Evolutionary conservation across 2,329 filamentous ascomycete genomes (phyloP).

Genomic region (Cladophialophora immunda): DNA sequence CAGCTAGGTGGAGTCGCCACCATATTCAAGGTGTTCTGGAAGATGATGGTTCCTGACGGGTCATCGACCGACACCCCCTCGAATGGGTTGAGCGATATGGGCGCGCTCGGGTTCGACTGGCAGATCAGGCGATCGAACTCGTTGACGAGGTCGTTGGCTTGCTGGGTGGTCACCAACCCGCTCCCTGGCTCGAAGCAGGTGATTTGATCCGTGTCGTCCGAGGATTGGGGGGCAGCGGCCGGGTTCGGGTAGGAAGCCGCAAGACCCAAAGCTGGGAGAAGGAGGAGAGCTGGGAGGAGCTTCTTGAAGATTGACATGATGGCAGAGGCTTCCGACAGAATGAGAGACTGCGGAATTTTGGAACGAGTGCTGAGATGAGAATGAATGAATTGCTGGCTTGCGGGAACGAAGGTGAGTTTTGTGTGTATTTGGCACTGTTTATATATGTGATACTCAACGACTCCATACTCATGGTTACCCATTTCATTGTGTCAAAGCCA

Average conservation of each 20-base stretch:
- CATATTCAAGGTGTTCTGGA: slow-evolving; percentile 20
- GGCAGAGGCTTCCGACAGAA: not conserved
- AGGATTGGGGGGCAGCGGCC: not conserved
- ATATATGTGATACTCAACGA: not conserved
- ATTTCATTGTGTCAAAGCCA: not conserved
- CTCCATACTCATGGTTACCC: not conserved
- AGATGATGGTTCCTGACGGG: slow-evolving; percentile 19
- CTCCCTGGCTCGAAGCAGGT: slow-evolving; percentile 20
- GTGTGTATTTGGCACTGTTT: not conserved
- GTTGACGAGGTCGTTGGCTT: slow-evolving; percentile 17
- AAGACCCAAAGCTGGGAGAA: slow-evolving; percentile 13
- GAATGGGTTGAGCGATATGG: slow-evolving; percentile 11
- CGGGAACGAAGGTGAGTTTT: not conserved
- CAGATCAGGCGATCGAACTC: slow-evolving; percentile 21
- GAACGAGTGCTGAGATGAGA: slow-evolving; percentile 1
- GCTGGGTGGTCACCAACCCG: slow-evolving; percentile 8
- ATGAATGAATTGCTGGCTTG: not conserved
- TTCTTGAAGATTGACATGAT: slow-evolving; percentile 8
- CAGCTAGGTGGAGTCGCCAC: slow-evolving; percentile 19
- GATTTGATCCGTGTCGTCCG: slow-evolving; percentile 18
- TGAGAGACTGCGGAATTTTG: not conserved
- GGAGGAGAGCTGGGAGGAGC: slow-evolving; percentile 11
- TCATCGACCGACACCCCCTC: slow-evolving; percentile 17
- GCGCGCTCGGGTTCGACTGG: slow-evolving; percentile 21
- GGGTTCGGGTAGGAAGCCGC: not conserved